Evolutionary conservation across 176 grass and related monocot species (phyloP), one percentile per base, ranked within the genome.

Genomic region (Triticum timopheevii): DNA sequence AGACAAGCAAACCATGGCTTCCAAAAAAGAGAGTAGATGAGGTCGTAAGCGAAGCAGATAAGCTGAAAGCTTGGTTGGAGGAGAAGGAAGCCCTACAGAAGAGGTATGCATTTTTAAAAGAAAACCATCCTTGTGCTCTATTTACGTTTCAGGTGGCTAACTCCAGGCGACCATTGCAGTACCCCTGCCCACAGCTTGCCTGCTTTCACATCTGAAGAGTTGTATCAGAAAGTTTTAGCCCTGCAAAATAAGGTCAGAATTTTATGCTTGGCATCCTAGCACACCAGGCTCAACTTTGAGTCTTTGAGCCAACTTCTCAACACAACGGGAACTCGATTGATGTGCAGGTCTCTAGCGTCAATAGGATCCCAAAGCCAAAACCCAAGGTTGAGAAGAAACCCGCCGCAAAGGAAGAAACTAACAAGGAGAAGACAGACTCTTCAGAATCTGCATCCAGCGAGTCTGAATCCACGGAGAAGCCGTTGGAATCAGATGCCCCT

Each of bases 361-460:
- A 99, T 58, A 94, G 92, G 84, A 99, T 99, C 33, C 94, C 97
- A 10, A 97, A 95, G 90, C 97, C 97, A 84, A 99, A 99, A 81
- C 92, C 97, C 38, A 99, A 99, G 85, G 25, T 97, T 30, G 97
- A 97, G 65, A 96, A 99, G 82, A 97, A 93, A 90, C 85, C 97
- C 16, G 38, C 38, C 38, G 40, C 67, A 4, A 96, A 93, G 91
- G 91, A 93, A 86, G 92, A 95, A 86, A 64, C 30, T 61, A 83
- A 10, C 71, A 88, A 96, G 81, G 92, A 85, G 28, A 95, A 94
- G 80, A 64, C 58, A 13, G 69, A 80, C 28, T 74, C 86, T 49
- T 80, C 90, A 4, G 47, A 88, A 69, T 81, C 86, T 39, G 81
- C 77, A 47, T 89, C 93, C 70, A 69, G 66, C 3, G 87, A 90